Percentiles rank a stretch among this genome's conserved stretches.
phyloP scores from a whole-genome alignment of 169 alveolate species.

The Eimeria maxima region DNA sequence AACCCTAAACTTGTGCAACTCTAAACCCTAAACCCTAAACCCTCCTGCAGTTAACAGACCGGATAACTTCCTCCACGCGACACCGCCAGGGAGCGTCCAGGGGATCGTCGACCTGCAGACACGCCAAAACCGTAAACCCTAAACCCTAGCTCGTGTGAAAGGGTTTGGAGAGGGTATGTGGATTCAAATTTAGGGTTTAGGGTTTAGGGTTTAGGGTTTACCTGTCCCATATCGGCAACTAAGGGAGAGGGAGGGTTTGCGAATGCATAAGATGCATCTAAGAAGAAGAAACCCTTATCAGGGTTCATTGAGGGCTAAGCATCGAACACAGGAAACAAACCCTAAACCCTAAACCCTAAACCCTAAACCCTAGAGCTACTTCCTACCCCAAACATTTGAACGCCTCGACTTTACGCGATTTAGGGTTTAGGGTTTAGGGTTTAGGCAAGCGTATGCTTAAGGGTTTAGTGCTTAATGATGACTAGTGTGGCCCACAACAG shows the following conservation, averaged over 20 bases:
- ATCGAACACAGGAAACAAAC: not conserved
- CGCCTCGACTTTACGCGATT: not conserved
- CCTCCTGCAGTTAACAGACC: not conserved
- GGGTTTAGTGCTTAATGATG: not conserved
- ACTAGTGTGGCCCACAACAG: no score
- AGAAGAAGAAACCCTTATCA: conserved; percentile 7
- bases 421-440: not conserved
- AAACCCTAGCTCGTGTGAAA: conserved; percentile 17
- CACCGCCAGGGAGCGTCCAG: conserved; percentile 56
- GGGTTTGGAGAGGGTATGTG: not conserved
- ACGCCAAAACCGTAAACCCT: conserved; percentile 10
- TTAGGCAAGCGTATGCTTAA: not conserved
- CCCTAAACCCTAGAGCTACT: conserved; percentile 3
- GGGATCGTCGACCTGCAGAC: conserved; percentile 50
- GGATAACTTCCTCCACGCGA: conserved; percentile 60
- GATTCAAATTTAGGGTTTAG: conserved; percentile 36
- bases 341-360: conserved; percentile 47
- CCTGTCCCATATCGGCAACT: conserved; percentile 50
- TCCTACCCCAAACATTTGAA: not conserved
- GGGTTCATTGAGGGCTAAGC: not conserved
- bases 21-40: conserved; percentile 68
- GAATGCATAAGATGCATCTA: conserved; percentile 36
- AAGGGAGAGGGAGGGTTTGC: conserved; percentile 37
- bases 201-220: conserved; percentile 65
- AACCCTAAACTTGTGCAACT: not conserved